These are phyloP conservation scores for Helotiales sp. DNA, from an alignment of 2,329 filamentous ascomycete genomes.

Conservation along the genomic window DNA sequence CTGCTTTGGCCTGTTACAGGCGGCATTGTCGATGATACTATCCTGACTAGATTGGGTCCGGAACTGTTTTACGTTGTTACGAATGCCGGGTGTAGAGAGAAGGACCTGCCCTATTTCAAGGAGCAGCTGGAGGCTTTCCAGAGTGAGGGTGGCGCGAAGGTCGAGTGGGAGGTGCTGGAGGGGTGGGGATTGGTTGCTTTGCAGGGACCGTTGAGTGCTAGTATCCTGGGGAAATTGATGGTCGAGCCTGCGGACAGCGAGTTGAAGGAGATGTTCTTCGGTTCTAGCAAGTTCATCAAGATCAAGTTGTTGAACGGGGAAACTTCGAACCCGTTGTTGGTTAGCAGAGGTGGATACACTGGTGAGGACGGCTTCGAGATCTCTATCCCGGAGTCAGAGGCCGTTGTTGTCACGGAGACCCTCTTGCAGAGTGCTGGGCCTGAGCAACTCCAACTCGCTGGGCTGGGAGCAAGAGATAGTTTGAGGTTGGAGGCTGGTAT, in stretches of 20 bases:
- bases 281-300: slow-evolving; percentile 69
- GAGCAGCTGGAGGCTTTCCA: slow-evolving; percentile 68
- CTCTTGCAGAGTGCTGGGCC: slow-evolving; percentile 58
- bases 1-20: slow-evolving; percentile 80
- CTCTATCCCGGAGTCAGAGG: slow-evolving; percentile 73
- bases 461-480: slow-evolving; percentile 88
- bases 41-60: slow-evolving; percentile 79
- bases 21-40: slow-evolving; percentile 92
- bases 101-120: slow-evolving; percentile 80
- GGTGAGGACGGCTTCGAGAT: slow-evolving; percentile 99
- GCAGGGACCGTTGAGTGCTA: slow-evolving; percentile 79
- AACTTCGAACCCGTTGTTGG: slow-evolving; percentile 62
- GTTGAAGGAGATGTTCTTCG: slow-evolving; percentile 79
- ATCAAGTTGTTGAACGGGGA: slow-evolving; percentile 63
- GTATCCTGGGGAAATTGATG: slow-evolving; percentile 70
- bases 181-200: slow-evolving; percentile 83
- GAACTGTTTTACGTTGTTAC: slow-evolving; percentile 91
- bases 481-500: slow-evolving; percentile 95
- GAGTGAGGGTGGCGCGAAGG: slow-evolving; percentile 58
- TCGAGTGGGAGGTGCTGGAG: slow-evolving; percentile 72
- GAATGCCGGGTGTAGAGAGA: slow-evolving; percentile 89
- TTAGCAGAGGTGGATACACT: slow-evolving; percentile 92
- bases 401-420: slow-evolving; percentile 68
- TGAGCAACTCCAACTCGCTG: slow-evolving; percentile 74
- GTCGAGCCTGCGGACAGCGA: slow-evolving; percentile 53